Evolutionary conservation across 1,284 basidiomycete genomes (phyloP).

Genomic region (Cryptococcus maquisensis): DNA sequence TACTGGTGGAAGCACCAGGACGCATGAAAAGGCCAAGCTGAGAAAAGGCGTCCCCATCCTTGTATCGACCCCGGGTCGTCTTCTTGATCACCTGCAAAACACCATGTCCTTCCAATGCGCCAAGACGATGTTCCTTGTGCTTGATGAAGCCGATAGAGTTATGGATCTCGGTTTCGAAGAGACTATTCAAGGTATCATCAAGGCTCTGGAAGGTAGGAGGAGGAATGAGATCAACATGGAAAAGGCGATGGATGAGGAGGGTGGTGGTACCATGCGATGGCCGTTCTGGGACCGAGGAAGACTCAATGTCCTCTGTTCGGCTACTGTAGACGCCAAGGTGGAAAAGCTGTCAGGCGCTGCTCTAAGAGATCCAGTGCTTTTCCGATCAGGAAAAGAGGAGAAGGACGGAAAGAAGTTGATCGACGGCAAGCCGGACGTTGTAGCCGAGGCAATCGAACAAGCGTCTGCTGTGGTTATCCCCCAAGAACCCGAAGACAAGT

Average conservation of each 20-base stretch:
- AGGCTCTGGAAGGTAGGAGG: constrained; percentile 72
- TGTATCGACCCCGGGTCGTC: constrained; percentile 64
- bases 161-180: constrained; percentile 68
- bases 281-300: constrained; percentile 68
- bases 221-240: constrained; percentile 69
- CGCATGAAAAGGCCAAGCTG: constrained; percentile 68
- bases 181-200: constrained; percentile 72
- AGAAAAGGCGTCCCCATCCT: constrained; percentile 69
- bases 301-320: constrained; percentile 89
- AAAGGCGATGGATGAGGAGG: constrained; percentile 59
- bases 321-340: constrained; percentile 91
- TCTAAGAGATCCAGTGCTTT: constrained; percentile 56
- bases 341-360: constrained; percentile 85
- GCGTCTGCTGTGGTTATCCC: constrained; percentile 27
- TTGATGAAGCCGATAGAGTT: constrained; percentile 92
- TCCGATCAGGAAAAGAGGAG: constrained; percentile 39
- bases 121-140: constrained; percentile 90
- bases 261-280: constrained; percentile 49
- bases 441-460: constrained; percentile 26
- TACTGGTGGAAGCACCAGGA: constrained; percentile 68
- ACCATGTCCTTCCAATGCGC: constrained; percentile 86
- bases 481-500: constrained; percentile 55
- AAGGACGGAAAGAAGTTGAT: constrained; percentile 8
- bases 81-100: constrained; percentile 72
- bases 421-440: constrained; percentile 15